Conservation (phyloP, 78 protist species). For the Pigoraptor vietnamica region DNA sequence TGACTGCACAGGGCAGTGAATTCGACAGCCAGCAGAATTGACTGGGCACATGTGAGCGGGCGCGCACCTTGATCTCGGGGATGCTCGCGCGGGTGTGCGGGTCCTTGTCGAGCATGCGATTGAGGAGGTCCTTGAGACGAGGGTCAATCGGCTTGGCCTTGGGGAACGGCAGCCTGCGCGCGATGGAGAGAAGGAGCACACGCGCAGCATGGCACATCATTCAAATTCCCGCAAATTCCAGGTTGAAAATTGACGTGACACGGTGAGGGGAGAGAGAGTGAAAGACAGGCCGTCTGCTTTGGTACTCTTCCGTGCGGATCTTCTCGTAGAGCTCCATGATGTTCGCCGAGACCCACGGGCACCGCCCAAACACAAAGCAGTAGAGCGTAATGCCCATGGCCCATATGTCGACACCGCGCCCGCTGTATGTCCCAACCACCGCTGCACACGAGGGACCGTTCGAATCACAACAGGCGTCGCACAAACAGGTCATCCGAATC, state of each 20-base stretch:
- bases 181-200: background rate
- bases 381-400: conserved; percentile 48
- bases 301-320: background rate
- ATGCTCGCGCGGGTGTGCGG: background rate
- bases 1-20: too few species aligned
- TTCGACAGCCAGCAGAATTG: too few species aligned
- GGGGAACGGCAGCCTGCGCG: background rate
- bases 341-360: conserved; percentile 15
- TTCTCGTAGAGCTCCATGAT: background rate
- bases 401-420: conserved; percentile 43
- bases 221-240: background rate
- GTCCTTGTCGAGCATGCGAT: conserved; percentile 21
- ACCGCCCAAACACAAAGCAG: conserved; percentile 15
- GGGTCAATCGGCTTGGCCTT: background rate
- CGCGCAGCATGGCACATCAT: background rate
- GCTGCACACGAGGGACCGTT: background rate
- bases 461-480: background rate
- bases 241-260: too few species aligned
- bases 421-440: background rate
- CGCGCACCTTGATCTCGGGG: background rate
- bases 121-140: background rate
- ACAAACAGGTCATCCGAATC: background rate
- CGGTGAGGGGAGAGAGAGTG: too few species aligned
- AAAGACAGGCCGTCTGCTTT: too few species aligned
- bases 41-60: too few species aligned